Evolutionary conservation across 768 basidiomycete genomes (phyloP).

Genomic region (Pulveroboletus sp.): DNA sequence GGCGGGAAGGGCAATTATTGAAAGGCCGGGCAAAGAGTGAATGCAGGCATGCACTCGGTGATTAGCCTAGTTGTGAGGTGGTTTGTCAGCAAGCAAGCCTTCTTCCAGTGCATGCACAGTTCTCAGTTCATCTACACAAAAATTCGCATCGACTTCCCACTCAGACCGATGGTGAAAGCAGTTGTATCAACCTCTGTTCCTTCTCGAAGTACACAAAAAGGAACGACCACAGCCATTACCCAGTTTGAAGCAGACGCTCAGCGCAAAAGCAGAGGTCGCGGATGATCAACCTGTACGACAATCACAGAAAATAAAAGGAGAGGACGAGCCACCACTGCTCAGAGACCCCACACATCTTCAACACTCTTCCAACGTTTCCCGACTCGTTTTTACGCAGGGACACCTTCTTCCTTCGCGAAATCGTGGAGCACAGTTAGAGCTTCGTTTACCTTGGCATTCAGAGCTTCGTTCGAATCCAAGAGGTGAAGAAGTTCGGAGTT

Average conservation of each 20-base stretch:
- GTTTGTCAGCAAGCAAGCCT: too few relatives aligned
- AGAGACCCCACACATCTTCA: constrained; percentile 21
- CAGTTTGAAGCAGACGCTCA: constrained; percentile 34
- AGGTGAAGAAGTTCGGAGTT: constrained; percentile 89
- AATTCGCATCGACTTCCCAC: too few relatives aligned
- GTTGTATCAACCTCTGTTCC: constrained; percentile 59
- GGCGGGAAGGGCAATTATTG: neutral
- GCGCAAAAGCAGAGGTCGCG: constrained; percentile 36
- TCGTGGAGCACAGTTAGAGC: constrained; percentile 87
- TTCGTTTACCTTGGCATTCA: constrained; percentile 89
- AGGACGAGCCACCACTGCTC: constrained; percentile 48
- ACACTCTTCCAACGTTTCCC: neutral
- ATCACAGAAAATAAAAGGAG: constrained; percentile 39
- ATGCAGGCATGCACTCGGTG: too few relatives aligned
- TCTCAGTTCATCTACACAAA: too few relatives aligned
- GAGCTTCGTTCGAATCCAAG: constrained; percentile 74
- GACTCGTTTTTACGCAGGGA: neutral
- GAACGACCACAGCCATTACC: constrained; percentile 52
- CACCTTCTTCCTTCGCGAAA: constrained; percentile 52
- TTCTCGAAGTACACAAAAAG: constrained; percentile 46
- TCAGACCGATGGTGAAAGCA: constrained; percentile 38
- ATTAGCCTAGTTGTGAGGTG: too few relatives aligned
- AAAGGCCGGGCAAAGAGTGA: neutral
- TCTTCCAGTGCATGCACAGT: too few relatives aligned
- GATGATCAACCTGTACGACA: constrained; percentile 35